Evolutionary conservation across 2,329 filamentous ascomycete species (phyloP), one percentile per base, ranked within the genome.

Genomic region (Aureobasidium sp.): DNA sequence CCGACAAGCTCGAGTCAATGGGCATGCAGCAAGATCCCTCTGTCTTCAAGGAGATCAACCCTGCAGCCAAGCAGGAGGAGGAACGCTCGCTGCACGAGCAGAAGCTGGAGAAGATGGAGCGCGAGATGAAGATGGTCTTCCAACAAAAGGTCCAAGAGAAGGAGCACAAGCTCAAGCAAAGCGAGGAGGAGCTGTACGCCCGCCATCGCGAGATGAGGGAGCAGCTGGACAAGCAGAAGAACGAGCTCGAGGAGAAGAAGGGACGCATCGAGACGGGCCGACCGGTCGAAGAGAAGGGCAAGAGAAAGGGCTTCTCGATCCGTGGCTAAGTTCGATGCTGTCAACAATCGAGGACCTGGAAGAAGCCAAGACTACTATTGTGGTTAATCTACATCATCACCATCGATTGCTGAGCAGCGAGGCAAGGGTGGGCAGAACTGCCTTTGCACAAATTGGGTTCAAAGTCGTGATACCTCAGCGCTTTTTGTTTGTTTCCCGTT

Each of bases 91-190:
- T 99, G 68, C 94, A 99, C 83, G 94, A 99, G 80, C 92, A 96
- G 83, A 99, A 99, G 83, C 90, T 99, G 69, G 90, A 93, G 77
- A 99, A 99, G 90, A 99, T 99, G 94, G 94, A 99, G 78, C 86
- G 91, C 72, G 94, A 99, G 78, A 99, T 99, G 94, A 99, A 99
- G 90, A 96, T 96, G 90, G 94, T 99, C 68, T 99, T 99, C 90
- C 94, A 97, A 77, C 94, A 99, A 76, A 99, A 99, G 88, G 94
- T 99, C 33, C 86, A 90, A 67, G 94, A 99, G 78, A 99, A 99
- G 83, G 94, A 99, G 80, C 96, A 90, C 84, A 99, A 99, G 80
- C 82, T 99, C 75, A 95, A 95, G 81, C 94, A 97, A 80, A 96
- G 91, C 82, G 94, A 99, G 78, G 94, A 99, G 76, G 94, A 99